Evolutionary conservation across 768 basidiomycete genomes (phyloP).

Genomic region (Auricularia sp.): DNA sequence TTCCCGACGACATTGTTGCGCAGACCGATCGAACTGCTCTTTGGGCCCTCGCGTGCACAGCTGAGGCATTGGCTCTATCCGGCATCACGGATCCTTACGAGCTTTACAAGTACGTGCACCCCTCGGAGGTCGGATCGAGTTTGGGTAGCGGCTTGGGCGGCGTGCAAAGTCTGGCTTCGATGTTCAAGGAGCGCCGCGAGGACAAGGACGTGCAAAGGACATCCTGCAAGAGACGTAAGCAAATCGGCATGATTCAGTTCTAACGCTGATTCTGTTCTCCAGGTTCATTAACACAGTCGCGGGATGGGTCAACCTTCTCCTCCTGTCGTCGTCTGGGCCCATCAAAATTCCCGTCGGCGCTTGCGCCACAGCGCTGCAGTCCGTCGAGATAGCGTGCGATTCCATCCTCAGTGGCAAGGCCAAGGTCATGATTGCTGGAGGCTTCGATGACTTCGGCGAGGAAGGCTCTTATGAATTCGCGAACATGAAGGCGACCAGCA

Average conservation of each 20-base stretch:
- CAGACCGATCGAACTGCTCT: slow-evolving; percentile 89
- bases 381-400: slow-evolving; percentile 95
- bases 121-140: slow-evolving; percentile 88
- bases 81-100: slow-evolving; percentile 98
- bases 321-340: slow-evolving; percentile 93
- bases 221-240: slow-evolving; percentile 95
- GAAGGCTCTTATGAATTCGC: slow-evolving; percentile 99
- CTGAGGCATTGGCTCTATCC: slow-evolving; percentile 92
- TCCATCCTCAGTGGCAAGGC: slow-evolving; percentile 91
- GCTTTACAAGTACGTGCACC: slow-evolving; percentile 92
- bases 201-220: slow-evolving; percentile 98
- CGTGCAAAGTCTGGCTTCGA: slow-evolving; percentile 76
- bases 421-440: slow-evolving; percentile 98
- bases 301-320: slow-evolving; percentile 92
- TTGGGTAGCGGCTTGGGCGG: slow-evolving; percentile 99
- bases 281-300: slow-evolving; percentile 99
- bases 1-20: slow-evolving; percentile 89
- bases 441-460: slow-evolving; percentile 96
- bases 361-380: slow-evolving; percentile 96
- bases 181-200: slow-evolving; percentile 99
- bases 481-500: slow-evolving; percentile 99
- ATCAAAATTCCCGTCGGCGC: slow-evolving; percentile 99
- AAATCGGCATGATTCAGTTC: neutral
- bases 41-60: slow-evolving; percentile 90
- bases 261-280: slow-evolving; percentile 1